A percentile compares a stretch with the other conserved stretches of the same genome.
Evolutionary conservation across 2,329 filamentous ascomycete species (phyloP).

Genomic region (Rosellinia necatrix): DNA sequence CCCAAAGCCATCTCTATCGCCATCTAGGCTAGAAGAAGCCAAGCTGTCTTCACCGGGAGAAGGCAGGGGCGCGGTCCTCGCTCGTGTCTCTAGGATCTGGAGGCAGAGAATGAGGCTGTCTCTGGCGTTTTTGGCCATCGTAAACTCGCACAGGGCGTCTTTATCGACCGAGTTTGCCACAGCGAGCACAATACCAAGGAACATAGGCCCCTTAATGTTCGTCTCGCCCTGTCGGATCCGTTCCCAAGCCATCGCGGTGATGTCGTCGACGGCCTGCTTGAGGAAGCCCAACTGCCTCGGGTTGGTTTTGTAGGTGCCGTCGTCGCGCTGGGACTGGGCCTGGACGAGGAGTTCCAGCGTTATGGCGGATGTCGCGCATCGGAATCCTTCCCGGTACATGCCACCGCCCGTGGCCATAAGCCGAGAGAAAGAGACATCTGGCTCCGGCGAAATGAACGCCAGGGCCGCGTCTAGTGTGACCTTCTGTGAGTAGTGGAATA

Average conservation of each 20-base stretch:
- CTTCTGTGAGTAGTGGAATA: slow-evolving; percentile 56
- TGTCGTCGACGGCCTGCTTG: slow-evolving; percentile 38
- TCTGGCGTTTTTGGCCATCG: slow-evolving; percentile 40
- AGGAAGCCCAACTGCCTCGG: slow-evolving; percentile 39
- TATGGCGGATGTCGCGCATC: slow-evolving; percentile 42
- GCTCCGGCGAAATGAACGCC: slow-evolving; percentile 43
- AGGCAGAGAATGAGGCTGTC: slow-evolving; percentile 43
- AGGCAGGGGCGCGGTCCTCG: slow-evolving; percentile 19
- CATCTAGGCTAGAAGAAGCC: slow-evolving; percentile 28
- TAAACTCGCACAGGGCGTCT: slow-evolving; percentile 32
- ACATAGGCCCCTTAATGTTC: slow-evolving; percentile 50
- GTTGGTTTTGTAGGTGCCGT: slow-evolving; percentile 39
- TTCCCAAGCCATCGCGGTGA: slow-evolving; percentile 37
- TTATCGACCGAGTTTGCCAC: slow-evolving; percentile 45
- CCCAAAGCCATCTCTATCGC: slow-evolving; percentile 29
- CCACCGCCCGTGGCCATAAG: slow-evolving; percentile 47
- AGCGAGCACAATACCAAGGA: slow-evolving; percentile 46
- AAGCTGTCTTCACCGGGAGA: slow-evolving; percentile 25
- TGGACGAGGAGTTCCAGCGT: slow-evolving; percentile 45
- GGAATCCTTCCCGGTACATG: slow-evolving; percentile 47
- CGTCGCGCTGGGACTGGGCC: slow-evolving; percentile 35
- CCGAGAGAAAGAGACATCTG: slow-evolving; percentile 43
- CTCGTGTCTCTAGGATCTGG: slow-evolving; percentile 35
- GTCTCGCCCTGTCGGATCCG: slow-evolving; percentile 48
- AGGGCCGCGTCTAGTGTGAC: slow-evolving; percentile 51